Base-by-base conservation (phyloP, 2,329 filamentous ascomycete genomes). In the Paecilomyces formosus region DNA sequence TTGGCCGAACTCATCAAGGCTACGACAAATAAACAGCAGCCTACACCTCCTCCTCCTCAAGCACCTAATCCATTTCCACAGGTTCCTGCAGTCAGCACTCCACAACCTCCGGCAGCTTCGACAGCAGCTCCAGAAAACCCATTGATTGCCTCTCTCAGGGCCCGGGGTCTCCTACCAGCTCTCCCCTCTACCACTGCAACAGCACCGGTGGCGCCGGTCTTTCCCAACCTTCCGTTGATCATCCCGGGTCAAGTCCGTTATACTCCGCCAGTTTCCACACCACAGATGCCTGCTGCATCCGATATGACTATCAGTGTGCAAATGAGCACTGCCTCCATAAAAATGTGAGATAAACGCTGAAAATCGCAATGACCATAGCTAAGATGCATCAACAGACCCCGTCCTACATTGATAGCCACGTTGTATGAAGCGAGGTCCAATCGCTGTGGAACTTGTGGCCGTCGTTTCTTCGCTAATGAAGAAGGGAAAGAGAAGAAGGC, bases 401-500 rank as follows among this genome's bases (percentile, higher is more conserved):
- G 90, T 15, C 87, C 88, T 13, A 83, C 91, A 63, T 79, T 96
- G 13, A 80, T 96, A 7, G 80, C 85, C 18, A 81, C 81, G 18
- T 82, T 97, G 8, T 93, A 96, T 70, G 90, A 93, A 61, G 85
- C 88, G 21, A 84, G 91, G 45, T 90, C 93, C 0, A 89, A 92
- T 60, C 89, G 92, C 58, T 99, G 94, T 72, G 90, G 88, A 12
- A 93, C 93, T 60, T 99, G 94, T 71, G 94, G 93, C 24, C 85
- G 92, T 60, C 87, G 94, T 1, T 99, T 99, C 73, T 83, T 83
- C 57, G 84, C 84, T 3, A 89, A 90, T 54, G 85, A 87, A 12
- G 86, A 89, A 63, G 93, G 93, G 12, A 89, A 86, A 67, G 87
- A 88, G 70, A 89, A 89, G 78, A 97, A 97, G 78, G 90, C 88